Base-by-base conservation (phyloP, 371 early-diverging fungal species). In the Choanephora cucurbitarum region DNA sequence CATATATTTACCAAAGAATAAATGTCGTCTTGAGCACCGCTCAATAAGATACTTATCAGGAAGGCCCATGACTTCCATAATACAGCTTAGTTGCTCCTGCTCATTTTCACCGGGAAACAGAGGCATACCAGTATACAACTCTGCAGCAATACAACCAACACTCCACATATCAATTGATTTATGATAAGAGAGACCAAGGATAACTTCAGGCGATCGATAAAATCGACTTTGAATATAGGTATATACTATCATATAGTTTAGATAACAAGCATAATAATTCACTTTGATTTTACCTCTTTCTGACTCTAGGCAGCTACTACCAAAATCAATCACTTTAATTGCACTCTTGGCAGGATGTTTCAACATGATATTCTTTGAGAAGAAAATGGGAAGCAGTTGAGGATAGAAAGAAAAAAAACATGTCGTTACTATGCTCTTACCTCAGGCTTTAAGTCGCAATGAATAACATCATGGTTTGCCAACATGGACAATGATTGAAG, bases 311-410 rank as follows among this genome's bases (percentile, higher is more conserved):
- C 96, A 96, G 63, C 93, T 90, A 63, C 92, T 93, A 7, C 99
- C 99, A 75, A 99, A 97, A 75, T 99, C 99, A 71, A 99, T 99
- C 33, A 99, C 94, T 75, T 99, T 99, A 72, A 99, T 91, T 24
- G 77, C 74, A 48, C 85, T 85, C 49, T 83, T 87, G 45, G 83
- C 79, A 19, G 88, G 86, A 48, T 83, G 82, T 49, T 84, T 84
- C 8, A 95, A 69, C 48, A 94, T 64, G 9, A 94, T 83, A 63
- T 95, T 96, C 82, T 82, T 54, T 31, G 13, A 28, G n/a, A 28
- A 7, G 28, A 28, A 28, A 49, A 13, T 23, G 22, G 11, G 49
- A 39, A 1, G 5, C 15, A 32, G 5, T 15, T 24, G 17, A 11
- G 11, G 45, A 43, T 47, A 2, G 14, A 32, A 42, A n/a, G 7